A percentile compares a stretch with the other conserved stretches of the same genome.
Evolutionary conservation across 176 grass and related monocot genomes (phyloP).

Genomic region (Chloris gayana): DNA sequence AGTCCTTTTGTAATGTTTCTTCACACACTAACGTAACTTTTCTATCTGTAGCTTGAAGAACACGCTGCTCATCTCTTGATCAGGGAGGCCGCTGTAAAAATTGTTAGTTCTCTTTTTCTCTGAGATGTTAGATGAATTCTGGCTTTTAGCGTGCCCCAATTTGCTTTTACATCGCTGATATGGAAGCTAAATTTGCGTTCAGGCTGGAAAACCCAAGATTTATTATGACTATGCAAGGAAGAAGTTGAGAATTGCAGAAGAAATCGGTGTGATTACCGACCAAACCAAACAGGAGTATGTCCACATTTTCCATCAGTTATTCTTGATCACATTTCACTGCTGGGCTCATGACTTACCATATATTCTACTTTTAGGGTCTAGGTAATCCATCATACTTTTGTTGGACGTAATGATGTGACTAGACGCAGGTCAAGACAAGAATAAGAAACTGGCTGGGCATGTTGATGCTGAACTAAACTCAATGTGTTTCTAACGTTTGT

Average conservation of each 20-base stretch:
- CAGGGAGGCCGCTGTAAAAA: background rate
- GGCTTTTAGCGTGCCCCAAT: background rate
- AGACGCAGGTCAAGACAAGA: too few species aligned
- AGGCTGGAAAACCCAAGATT: background rate
- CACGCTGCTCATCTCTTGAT: background rate
- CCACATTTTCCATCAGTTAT: background rate
- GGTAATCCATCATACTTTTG: too few species aligned
- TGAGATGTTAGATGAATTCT: background rate
- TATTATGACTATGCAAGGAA: slow-evolving; percentile 31
- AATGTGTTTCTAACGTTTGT: too few species aligned
- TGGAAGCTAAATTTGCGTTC: slow-evolving; percentile 23
- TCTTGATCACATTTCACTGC: background rate
- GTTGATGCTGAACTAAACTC: too few species aligned
- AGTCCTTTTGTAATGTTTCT: background rate
- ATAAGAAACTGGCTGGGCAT: too few species aligned
- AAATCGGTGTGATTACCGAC: slow-evolving; percentile 3
- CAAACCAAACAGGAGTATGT: slow-evolving; percentile 7
- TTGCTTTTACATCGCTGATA: background rate
- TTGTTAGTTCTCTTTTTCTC: slow-evolving; percentile 23
- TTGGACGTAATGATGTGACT: too few species aligned
- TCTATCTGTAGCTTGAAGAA: background rate
- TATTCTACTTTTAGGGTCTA: too few species aligned
- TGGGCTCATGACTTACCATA: too few species aligned
- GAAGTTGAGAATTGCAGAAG: slow-evolving; percentile 33
- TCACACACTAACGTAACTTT: background rate